phyloP scores from a whole-genome alignment of 257 asterid species.

The Penstemon barbatus region DNA sequence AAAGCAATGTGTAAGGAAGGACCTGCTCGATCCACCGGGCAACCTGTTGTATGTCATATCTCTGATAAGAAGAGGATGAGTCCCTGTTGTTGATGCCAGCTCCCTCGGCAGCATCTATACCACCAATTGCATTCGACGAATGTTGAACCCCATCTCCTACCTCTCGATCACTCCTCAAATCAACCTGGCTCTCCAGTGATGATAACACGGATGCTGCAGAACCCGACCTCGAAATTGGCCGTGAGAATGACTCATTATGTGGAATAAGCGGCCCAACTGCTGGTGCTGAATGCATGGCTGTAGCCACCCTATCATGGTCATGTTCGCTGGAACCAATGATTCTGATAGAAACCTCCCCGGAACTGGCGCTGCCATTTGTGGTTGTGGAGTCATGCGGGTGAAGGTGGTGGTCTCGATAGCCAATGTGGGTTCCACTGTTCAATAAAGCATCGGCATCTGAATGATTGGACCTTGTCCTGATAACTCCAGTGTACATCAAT shows the following conservation, averaged over 20 bases:
- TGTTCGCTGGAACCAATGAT: slow-evolving; percentile 56
- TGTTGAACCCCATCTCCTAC: slow-evolving; percentile 40
- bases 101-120: slow-evolving; percentile 49
- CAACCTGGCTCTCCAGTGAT: slow-evolving; percentile 67
- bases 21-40: slow-evolving; percentile 89
- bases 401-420: slow-evolving; percentile 39
- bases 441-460: slow-evolving; percentile 45
- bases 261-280: slow-evolving; percentile 33
- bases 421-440: slow-evolving; percentile 30
- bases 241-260: slow-evolving; percentile 39
- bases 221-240: slow-evolving; percentile 51
- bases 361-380: slow-evolving; percentile 27
- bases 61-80: slow-evolving; percentile 72
- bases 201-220: slow-evolving; percentile 51
- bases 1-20: slow-evolving; percentile 79
- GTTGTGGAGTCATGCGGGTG: slow-evolving; percentile 41
- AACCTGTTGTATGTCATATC: slow-evolving; percentile 88
- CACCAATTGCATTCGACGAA: slow-evolving; percentile 33
- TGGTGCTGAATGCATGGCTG: slow-evolving; percentile 34
- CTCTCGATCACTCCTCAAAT: slow-evolving; percentile 47
- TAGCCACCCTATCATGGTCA: slow-evolving; percentile 47
- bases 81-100: slow-evolving; percentile 54
- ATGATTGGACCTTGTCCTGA: slow-evolving; percentile 45
- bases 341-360: slow-evolving; percentile 82
- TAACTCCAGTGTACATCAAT: slow-evolving; percentile 67